Evolutionary conservation across 169 alveolate genomes (phyloP).

Genomic region (Babesia sp.): DNA sequence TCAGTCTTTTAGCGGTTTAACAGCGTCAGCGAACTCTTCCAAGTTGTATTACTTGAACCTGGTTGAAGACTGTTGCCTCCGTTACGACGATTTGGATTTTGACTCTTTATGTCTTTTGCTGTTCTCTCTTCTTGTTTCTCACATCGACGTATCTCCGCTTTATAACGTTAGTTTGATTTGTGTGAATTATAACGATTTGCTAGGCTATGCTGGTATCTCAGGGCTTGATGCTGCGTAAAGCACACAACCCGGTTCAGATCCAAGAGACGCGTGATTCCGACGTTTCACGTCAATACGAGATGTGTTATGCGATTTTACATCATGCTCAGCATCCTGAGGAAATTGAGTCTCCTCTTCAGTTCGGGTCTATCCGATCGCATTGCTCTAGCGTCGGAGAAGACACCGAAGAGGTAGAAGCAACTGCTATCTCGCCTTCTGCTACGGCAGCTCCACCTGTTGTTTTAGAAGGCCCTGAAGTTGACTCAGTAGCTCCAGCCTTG

Average conservation of each 20-base stretch:
- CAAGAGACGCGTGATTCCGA: slow-evolving; percentile 1
- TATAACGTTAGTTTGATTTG: slow-evolving; percentile 14
- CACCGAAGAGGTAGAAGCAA: not conserved
- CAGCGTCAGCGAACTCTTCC: slow-evolving; percentile 17
- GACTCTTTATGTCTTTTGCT: not conserved
- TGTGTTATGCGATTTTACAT: slow-evolving; percentile 35
- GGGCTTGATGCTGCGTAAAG: slow-evolving; percentile 21
- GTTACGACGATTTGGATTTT: slow-evolving; percentile 21
- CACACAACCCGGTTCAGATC: slow-evolving; percentile 22
- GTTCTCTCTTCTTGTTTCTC: slow-evolving; percentile 48
- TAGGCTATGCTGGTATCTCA: slow-evolving; percentile 28
- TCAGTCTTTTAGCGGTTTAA: not conserved
- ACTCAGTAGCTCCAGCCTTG: too few relatives aligned
- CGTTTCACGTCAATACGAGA: slow-evolving; percentile 10
- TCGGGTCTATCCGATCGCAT: slow-evolving; percentile 1
- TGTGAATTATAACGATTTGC: too few relatives aligned
- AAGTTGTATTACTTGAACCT: slow-evolving; percentile 56
- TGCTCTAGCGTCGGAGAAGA: not conserved
- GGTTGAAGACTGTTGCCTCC: slow-evolving; percentile 59
- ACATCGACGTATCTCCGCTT: slow-evolving; percentile 57
- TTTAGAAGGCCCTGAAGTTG: too few relatives aligned
- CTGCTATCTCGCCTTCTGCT: not conserved
- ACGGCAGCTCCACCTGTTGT: not conserved
- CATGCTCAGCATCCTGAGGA: slow-evolving; percentile 22
- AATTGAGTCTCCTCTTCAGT: not conserved